These are phyloP conservation scores for Helianthus tuberosus DNA, from an alignment of 129 eudicot species.

Conservation along the genomic window DNA sequence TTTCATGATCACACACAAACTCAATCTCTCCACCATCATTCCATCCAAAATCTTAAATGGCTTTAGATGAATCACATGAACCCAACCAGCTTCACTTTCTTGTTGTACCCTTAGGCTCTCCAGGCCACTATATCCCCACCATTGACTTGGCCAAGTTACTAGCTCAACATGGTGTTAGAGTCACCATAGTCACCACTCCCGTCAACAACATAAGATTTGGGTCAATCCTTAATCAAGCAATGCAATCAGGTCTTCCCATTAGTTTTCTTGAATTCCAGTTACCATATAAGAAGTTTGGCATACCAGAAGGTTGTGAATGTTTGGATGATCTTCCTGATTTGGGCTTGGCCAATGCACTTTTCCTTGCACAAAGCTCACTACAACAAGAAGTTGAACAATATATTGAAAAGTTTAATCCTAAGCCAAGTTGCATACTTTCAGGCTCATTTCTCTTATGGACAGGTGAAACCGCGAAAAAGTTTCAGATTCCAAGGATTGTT, in stretches of 20 bases:
- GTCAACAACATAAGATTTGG: slow-evolving; percentile 32
- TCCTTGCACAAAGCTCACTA: slow-evolving; percentile 29
- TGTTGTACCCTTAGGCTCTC: slow-evolving; percentile 50
- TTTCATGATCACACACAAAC: background rate
- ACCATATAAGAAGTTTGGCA: slow-evolving; percentile 47
- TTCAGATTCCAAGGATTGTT: slow-evolving; percentile 55
- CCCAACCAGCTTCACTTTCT: slow-evolving; percentile 52
- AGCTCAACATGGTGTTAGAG: slow-evolving; percentile 44
- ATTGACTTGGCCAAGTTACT: slow-evolving; percentile 54
- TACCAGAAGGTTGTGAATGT: slow-evolving; percentile 68
- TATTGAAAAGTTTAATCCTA: slow-evolving; percentile 47
- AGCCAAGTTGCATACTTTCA: slow-evolving; percentile 46
- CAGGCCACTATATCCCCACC: slow-evolving; percentile 68
- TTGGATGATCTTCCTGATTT: slow-evolving; percentile 43
- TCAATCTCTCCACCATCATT: background rate
- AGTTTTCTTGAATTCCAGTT: slow-evolving; percentile 33
- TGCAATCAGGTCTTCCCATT: slow-evolving; percentile 44
- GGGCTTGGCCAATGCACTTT: slow-evolving; percentile 12
- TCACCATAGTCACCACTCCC: slow-evolving; percentile 47
- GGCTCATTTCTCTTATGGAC: slow-evolving; percentile 47
- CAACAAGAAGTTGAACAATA: slow-evolving; percentile 36
- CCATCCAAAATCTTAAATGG: slow-evolving; percentile 17
- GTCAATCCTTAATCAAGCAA: slow-evolving; percentile 46
- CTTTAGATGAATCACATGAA: slow-evolving; percentile 24
- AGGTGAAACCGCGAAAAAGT: slow-evolving; percentile 41